These are phyloP conservation scores for Termitomyces sp. DNA, from an alignment of 768 basidiomycete genomes.

Conservation along the genomic window DNA sequence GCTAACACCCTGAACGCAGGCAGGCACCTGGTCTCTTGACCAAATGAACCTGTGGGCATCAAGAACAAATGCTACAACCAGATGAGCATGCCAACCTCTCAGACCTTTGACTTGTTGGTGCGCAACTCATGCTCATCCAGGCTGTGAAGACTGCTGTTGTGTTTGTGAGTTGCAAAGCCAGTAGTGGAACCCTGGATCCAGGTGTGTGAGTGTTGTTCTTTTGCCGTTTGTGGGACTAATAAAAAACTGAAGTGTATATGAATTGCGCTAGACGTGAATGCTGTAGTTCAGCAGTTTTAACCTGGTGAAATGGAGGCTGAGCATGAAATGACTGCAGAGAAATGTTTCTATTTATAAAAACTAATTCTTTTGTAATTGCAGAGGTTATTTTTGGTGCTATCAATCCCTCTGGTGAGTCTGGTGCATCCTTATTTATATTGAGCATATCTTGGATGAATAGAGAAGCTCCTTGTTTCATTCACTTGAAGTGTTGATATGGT, in stretches of 20 bases:
- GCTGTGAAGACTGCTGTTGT: slow-evolving; percentile 65
- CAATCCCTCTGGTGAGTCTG: no score
- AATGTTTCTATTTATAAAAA: no score
- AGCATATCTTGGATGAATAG: no score
- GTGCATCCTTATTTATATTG: no score
- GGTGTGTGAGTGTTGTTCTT: slow-evolving; percentile 32
- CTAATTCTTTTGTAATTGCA: no score
- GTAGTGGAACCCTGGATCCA: slow-evolving; percentile 71
- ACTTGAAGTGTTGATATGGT: no score
- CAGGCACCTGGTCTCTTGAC: slow-evolving; percentile 58
- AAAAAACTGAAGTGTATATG: background rate
- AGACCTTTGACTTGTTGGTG: slow-evolving; percentile 59
- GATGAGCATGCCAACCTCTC: slow-evolving; percentile 64
- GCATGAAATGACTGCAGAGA: no score
- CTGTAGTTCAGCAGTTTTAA: slow-evolving; percentile 69
- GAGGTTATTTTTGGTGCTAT: no score
- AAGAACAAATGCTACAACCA: slow-evolving; percentile 63
- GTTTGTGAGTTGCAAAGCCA: slow-evolving; percentile 61
- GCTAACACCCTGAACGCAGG: slow-evolving; percentile 16
- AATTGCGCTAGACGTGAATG: slow-evolving; percentile 47
- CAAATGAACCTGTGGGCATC: slow-evolving; percentile 53
- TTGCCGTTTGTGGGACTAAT: background rate
- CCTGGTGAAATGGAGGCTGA: slow-evolving; percentile 68
- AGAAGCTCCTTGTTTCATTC: no score
- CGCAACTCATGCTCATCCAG: slow-evolving; percentile 56